Conservation (phyloP, 2,329 filamentous ascomycete genomes). For the Alternaria sp. region DNA sequence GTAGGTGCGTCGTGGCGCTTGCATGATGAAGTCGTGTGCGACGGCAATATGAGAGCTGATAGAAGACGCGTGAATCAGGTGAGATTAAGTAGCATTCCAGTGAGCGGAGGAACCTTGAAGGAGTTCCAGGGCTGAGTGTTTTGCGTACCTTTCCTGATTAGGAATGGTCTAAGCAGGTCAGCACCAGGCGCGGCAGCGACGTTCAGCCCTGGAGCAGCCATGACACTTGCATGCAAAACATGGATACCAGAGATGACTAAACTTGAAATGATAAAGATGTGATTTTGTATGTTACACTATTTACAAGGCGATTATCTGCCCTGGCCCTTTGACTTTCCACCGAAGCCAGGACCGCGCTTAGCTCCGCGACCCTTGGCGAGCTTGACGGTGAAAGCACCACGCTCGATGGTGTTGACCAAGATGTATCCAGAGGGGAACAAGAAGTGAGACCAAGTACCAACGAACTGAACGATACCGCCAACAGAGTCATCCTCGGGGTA, state of each 20-base stretch:
- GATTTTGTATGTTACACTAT: background rate
- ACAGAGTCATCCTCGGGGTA: constrained; percentile 51
- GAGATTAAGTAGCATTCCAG: too few species aligned
- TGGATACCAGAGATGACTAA: too few species aligned
- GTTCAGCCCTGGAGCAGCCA: background rate
- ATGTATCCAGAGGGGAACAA: constrained; percentile 45
- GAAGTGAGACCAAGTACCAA: constrained; percentile 53
- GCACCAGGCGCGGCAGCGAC: background rate
- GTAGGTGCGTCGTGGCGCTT: background rate
- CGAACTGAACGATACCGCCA: constrained; percentile 47
- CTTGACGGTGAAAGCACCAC: constrained; percentile 48
- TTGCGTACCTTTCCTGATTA: background rate
- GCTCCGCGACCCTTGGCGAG: constrained; percentile 29
- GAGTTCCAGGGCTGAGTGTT: background rate
- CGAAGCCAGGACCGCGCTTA: constrained; percentile 25
- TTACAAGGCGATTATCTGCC: background rate
- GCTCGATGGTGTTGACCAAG: constrained; percentile 48
- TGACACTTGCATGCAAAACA: background rate
- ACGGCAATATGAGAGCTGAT: background rate
- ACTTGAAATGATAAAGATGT: background rate
- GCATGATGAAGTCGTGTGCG: background rate
- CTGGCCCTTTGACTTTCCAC: constrained; percentile 22
- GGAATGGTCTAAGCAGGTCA: background rate
- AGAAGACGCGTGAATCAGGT: too few species aligned
- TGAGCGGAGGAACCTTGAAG: background rate